Base-by-base conservation (phyloP, 495 filamentous ascomycete species). In the Chaetomidium leptoderma region DNA sequence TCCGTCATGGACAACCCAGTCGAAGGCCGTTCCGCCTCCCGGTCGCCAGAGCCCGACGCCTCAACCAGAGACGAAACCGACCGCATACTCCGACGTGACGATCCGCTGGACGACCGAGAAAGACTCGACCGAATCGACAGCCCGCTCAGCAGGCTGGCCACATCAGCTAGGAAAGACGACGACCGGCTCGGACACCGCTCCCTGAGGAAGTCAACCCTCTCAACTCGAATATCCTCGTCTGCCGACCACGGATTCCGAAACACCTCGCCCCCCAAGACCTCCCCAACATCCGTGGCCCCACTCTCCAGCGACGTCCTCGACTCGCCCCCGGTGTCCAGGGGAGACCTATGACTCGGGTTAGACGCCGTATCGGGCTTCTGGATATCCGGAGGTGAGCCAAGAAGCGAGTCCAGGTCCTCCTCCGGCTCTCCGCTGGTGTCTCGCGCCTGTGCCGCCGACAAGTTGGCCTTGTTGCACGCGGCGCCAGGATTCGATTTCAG, bases 81-180 rank as follows among this genome's bases (percentile, higher is more conserved):
- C 11, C 57, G 42, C 35, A 27, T 14, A n/a, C 54, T 60, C 36
- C 43, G 33, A 2, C 37, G 29, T 3, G 52, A 45, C 17, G 44
- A 60, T 6, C 43, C 45, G 42, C 42, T 55, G 7, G 43, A 50
- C 36, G 58, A 60, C 7, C 44, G 45, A 2, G 54, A 57, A 0
- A 48, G 32, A 17, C 59, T 53, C 23, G 54, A 62, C 11, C 54
- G 49, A 13, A 62, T 58, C 9, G 59, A 62, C 16, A 62, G 42
- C 10, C 59, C 59, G 30, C 49, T 48, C 30, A 62, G 11, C 33
- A 62, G n/a, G 42, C 55, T 50, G 1, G 50, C 55, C 19, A 44
- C 55, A 11, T 59, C 60, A 6, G 60, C 48, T 17, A 62, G 36
- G 43, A 62, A 62, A 9, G 60, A 62, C 10, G 60, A 59, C 11